Conservation (phyloP, 208 protist genomes). For the Crithidia acanthocephali region DNA sequence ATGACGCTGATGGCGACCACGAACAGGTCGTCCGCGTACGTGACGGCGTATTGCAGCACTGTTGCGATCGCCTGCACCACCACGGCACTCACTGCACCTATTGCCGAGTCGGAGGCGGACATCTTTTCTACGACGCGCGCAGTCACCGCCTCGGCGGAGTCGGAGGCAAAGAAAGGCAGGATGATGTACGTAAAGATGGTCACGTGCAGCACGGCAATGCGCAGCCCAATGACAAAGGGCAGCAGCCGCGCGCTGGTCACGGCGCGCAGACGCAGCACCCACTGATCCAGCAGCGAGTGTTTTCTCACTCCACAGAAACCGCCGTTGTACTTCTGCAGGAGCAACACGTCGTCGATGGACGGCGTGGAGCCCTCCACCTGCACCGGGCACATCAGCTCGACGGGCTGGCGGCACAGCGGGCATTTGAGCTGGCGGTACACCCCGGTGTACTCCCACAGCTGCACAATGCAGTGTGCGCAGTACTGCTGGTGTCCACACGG, state of each 20-base stretch:
- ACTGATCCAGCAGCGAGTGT: constrained; percentile 30
- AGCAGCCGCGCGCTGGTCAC: constrained; percentile 36
- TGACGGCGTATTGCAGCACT: constrained; percentile 22
- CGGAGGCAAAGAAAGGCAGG: constrained; percentile 14
- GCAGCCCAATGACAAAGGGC: constrained; percentile 38
- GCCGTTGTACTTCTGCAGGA: constrained; percentile 38
- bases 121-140: neutral
- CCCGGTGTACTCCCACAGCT: constrained; percentile 34
- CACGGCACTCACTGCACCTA: neutral
- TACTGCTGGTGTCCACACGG: constrained; percentile 40
- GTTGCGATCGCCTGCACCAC: constrained; percentile 12
- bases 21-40: constrained; percentile 41
- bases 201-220: constrained; percentile 39
- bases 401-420: constrained; percentile 38
- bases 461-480: constrained; percentile 42
- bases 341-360: constrained; percentile 34
- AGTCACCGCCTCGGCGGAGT: constrained; percentile 8
- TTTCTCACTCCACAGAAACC: constrained; percentile 22
- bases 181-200: constrained; percentile 40
- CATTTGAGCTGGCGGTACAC: constrained; percentile 34
- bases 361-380: constrained; percentile 15
- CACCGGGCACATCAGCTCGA: constrained; percentile 34
- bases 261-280: constrained; percentile 33
- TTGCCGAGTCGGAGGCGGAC: neutral
- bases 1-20: constrained; percentile 34